Evolutionary conservation across 306 rosid genomes (phyloP).

Genomic region (Quercus parvula): DNA sequence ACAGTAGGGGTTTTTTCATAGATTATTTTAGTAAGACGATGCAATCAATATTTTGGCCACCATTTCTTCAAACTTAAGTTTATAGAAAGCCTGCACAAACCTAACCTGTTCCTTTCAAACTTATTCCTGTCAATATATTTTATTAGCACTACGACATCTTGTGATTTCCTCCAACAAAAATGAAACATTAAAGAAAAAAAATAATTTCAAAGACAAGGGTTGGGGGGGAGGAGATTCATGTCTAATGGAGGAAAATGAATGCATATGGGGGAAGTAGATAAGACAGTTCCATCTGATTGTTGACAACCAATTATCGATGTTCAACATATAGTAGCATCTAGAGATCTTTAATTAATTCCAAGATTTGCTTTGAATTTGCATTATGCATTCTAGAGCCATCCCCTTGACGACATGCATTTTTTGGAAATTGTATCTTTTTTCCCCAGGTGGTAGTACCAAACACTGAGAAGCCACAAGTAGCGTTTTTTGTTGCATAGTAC

Average conservation of each 20-base stretch:
- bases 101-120: conserved; percentile 4
- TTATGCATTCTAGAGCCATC: neutral
- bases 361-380: neutral
- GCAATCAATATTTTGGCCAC: neutral
- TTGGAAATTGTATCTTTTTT: neutral
- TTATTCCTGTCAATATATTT: neutral
- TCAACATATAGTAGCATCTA: neutral
- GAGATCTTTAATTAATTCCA: neutral
- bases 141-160: neutral
- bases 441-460: neutral
- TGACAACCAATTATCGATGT: neutral
- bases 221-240: neutral
- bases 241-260: neutral
- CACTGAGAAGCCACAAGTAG: neutral
- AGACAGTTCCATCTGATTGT: neutral
- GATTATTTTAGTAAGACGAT: neutral
- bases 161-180: neutral
- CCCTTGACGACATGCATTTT: neutral
- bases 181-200: neutral
- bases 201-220: neutral
- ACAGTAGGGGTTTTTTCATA: neutral
- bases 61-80: neutral
- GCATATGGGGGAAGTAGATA: neutral
- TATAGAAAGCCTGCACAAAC: conserved; percentile 10
- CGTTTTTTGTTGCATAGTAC: neutral